Percentiles rank a stretch among this genome's conserved stretches.
Conservation (phyloP, 768 basidiomycete genomes). For the Cyclocybe cylindracea region DNA sequence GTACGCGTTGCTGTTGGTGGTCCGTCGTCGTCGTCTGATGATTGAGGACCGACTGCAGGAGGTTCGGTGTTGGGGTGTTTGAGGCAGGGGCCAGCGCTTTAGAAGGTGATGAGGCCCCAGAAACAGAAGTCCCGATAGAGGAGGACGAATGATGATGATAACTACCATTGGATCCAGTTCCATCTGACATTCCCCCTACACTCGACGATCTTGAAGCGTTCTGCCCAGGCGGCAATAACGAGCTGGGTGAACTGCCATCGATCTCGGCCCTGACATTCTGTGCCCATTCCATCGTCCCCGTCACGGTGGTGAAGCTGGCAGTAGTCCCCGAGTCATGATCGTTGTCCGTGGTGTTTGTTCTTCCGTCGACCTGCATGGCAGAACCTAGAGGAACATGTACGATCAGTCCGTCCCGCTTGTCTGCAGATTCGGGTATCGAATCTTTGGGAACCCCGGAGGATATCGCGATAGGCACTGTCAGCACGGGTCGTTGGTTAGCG, state of each 20-base stretch:
- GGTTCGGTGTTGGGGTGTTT: not conserved
- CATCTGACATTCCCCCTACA: constrained; percentile 17
- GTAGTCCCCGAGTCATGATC: constrained; percentile 5
- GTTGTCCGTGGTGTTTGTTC: constrained; percentile 14
- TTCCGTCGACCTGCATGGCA: constrained; percentile 26
- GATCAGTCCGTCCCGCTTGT: constrained; percentile 15
- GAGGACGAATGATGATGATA: constrained; percentile 24
- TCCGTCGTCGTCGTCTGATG: constrained; percentile 7
- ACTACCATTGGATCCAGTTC: constrained; percentile 13
- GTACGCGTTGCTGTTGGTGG: constrained; percentile 12
- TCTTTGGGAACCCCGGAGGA: not conserved
- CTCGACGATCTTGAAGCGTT: constrained; percentile 19
- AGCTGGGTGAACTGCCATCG: constrained; percentile 9
- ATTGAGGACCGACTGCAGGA: constrained; percentile 10
- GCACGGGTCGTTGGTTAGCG: not conserved
- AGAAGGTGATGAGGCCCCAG: constrained; percentile 21
- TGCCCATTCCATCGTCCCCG: constrained; percentile 47
- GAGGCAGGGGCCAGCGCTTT: constrained; percentile 13
- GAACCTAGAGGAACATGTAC: constrained; percentile 30
- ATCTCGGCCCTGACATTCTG: constrained; percentile 32
- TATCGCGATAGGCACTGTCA: constrained; percentile 6
- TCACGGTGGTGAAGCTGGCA: constrained; percentile 3
- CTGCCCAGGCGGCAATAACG: not conserved
- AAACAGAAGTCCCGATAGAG: constrained; percentile 25
- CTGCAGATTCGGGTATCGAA: not conserved